These are phyloP conservation scores for Aspergillus asperescens DNA, from an alignment of 495 filamentous ascomycete genomes.

Conservation along the genomic window DNA sequence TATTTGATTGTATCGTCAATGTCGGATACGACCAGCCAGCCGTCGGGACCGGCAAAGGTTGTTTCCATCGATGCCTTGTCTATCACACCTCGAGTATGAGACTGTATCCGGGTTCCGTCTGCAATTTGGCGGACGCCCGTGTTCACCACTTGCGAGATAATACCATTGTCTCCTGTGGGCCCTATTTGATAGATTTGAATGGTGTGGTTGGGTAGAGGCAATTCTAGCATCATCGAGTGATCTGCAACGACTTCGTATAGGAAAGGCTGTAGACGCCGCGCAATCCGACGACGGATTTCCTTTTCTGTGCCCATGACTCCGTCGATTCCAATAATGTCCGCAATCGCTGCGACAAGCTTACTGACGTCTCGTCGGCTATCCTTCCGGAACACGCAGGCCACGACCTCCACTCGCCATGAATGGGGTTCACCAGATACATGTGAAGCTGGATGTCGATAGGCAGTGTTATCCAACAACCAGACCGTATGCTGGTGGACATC, in stretches of 20 bases:
- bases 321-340: constrained; percentile 63
- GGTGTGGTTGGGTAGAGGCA: constrained; percentile 39
- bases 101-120: constrained; percentile 34
- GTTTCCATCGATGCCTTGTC: constrained; percentile 55
- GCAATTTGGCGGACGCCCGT: constrained; percentile 29
- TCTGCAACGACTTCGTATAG: constrained; percentile 68
- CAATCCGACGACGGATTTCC: constrained; percentile 59
- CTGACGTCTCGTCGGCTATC: constrained; percentile 60
- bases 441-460: constrained; percentile 50
- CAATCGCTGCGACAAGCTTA: constrained; percentile 63
- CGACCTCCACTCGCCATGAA: constrained; percentile 73
- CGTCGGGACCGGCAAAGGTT: constrained; percentile 66
- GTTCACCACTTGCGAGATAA: constrained; percentile 54
- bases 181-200: constrained; percentile 53
- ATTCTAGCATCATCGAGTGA: constrained; percentile 54
- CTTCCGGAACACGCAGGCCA: constrained; percentile 72
- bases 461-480: constrained; percentile 90
- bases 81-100: constrained; percentile 33
- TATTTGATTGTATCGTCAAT: constrained; percentile 96
- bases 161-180: constrained; percentile 64
- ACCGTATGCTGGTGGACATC: constrained; percentile 57
- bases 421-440: constrained; percentile 23
- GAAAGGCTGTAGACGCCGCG: constrained; percentile 67
- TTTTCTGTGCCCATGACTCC: constrained; percentile 51
- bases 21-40: constrained; percentile 87